Percentiles rank a stretch among this genome's conserved stretches.
These are phyloP conservation scores for Magnusiomyces tetraspermus DNA, from an alignment of 1,139 yeast species.

Conservation along the genomic window DNA sequence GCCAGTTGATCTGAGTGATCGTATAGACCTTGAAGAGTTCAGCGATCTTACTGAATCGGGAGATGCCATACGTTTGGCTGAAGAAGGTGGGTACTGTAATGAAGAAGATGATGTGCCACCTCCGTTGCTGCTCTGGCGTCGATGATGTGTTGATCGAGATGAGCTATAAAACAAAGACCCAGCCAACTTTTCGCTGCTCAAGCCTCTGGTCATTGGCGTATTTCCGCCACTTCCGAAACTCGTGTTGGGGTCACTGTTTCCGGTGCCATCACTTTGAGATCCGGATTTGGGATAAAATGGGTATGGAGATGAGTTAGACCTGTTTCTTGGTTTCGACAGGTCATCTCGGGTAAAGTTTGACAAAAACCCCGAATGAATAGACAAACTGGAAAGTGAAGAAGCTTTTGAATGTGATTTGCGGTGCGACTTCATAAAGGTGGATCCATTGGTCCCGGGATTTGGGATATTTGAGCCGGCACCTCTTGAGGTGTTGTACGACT, in stretches of 20 bases:
- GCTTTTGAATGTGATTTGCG: constrained; percentile 25
- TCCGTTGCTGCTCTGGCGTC: neutral
- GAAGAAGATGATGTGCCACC: neutral
- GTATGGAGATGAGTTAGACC: neutral
- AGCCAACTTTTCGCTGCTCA: neutral
- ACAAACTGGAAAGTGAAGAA: constrained; percentile 28
- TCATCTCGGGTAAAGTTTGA: neutral
- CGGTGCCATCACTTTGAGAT: too few species aligned
- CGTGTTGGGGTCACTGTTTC: too few species aligned
- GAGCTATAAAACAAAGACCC: neutral
- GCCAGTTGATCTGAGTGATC: neutral
- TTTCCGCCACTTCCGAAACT: too few species aligned
- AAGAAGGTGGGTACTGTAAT: neutral
- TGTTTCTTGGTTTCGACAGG: neutral
- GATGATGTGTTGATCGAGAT: neutral
- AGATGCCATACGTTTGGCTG: neutral
- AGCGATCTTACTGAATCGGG: neutral
- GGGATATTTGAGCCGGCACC: constrained; percentile 16
- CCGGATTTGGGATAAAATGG: neutral
- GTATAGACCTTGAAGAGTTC: neutral
- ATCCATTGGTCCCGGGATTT: constrained; percentile 14
- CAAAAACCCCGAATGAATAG: constrained; percentile 11
- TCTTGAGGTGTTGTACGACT: constrained; percentile 14
- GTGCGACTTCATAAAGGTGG: constrained; percentile 8
- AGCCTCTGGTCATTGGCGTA: neutral